phyloP scores from a whole-genome alignment of 176 grass and related monocot species.

The Carex parvula region DNA sequence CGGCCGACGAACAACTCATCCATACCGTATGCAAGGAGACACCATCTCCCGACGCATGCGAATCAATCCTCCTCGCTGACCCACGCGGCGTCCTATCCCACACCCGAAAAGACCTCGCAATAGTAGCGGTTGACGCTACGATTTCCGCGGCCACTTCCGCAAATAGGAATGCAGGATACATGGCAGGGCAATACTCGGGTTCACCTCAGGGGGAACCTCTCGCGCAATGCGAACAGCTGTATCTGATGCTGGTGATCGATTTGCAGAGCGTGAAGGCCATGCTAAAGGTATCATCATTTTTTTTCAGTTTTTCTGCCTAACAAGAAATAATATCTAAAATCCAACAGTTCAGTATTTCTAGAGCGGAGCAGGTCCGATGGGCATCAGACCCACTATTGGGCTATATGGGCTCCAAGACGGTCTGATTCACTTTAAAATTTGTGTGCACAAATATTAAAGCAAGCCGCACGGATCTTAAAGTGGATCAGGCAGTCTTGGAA shows the following conservation, averaged over 20 bases:
- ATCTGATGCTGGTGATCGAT: not conserved
- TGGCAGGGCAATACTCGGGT: not conserved
- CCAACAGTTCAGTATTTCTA: no score
- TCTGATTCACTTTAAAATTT: no score
- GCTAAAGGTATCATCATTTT: not conserved
- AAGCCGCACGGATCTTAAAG: no score
- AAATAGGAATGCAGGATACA: not conserved
- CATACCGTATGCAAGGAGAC: not conserved
- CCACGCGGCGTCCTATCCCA: not conserved
- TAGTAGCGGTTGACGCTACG: not conserved
- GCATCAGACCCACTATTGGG: no score
- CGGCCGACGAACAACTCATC: not conserved
- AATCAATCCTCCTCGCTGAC: not conserved
- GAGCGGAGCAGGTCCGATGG: no score
- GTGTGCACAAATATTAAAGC: no score
- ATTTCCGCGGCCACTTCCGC: not conserved
- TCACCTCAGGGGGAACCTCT: not conserved
- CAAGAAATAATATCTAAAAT: no score
- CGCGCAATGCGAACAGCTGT: not conserved
- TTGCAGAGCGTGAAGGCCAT: not conserved
- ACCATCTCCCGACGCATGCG: not conserved
- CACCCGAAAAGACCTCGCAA: not conserved
- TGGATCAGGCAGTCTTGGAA: no score
- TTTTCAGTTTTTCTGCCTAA: no score
- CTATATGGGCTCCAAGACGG: no score